Evolutionary conservation across 2,329 filamentous ascomycete genomes (phyloP), one percentile per base, ranked within the genome.

Genomic region (Apiospora koreana): DNA sequence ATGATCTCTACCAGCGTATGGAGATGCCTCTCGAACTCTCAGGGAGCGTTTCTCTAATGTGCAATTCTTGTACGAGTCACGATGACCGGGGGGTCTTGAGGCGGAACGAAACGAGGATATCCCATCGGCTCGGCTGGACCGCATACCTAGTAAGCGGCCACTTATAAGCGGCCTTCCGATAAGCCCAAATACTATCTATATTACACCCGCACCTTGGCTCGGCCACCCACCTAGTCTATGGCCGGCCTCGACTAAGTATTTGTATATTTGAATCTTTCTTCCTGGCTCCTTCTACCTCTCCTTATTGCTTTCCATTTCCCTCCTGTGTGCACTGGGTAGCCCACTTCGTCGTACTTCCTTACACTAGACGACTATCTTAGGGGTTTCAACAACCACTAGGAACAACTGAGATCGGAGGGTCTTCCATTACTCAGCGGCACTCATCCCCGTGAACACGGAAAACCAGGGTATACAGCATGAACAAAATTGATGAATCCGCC

Each of bases 351-450:
- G 54, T 62, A n/a, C 21, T 14, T 38, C 18, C 18, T 14, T 62
- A 38, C 31, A 35, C 54, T 21, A 38, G 31, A 23, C 54, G 31
- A 38, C 31, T 38, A n/a, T 9, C 2, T 46, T n/a, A n/a, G 12
- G 45, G 66, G 66, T 68, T 68, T 68, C 66, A 68, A 68, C 66
- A 68, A 68, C 66, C 66, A 23, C 45, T 48, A 18, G 3, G 25
- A 18, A 23, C 45, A 38, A 21, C 66, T 6, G 18, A 48, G 18
- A 35, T 18, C 3, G n/a, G 18, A 38, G 21, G 2, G 28, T 9
- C 16, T 35, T 35, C 25, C 16, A 18, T 18, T 7, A 35, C 50
- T 10, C 16, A 58, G 12, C 50, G 50, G 50, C 50, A n/a, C 28
- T 58, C 50, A 35, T 58, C 45, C 28, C 38, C 25, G 43, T 35